A percentile compares a stretch with the other conserved stretches of the same genome.
Evolutionary conservation across 441 rosid genomes (phyloP).

Genomic region (Dalechampia spathulata): DNA sequence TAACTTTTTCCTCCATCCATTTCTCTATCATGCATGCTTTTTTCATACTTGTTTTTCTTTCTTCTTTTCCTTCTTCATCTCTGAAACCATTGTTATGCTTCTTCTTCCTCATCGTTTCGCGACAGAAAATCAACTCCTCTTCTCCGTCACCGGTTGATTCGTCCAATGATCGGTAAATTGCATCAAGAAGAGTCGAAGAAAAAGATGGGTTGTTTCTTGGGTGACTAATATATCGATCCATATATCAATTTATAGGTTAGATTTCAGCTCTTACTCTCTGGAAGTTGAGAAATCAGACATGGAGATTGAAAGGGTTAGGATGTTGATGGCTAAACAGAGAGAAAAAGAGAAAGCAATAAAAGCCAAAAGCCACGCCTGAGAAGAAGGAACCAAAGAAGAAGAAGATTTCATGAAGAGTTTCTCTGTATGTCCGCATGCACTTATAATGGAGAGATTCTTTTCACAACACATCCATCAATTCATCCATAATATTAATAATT

Average conservation of each 20-base stretch:
- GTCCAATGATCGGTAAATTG: constrained; percentile 83
- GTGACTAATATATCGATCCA: constrained; percentile 8
- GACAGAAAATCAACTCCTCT: constrained; percentile 22
- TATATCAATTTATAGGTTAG: too few relatives aligned
- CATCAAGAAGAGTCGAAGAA: constrained; percentile 84
- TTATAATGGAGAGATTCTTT: too few relatives aligned
- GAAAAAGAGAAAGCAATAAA: constrained; percentile 20
- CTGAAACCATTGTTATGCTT: constrained; percentile 31
- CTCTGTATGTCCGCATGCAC: too few relatives aligned
- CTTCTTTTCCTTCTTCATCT: constrained; percentile 10
- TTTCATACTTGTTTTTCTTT: constrained; percentile 4
- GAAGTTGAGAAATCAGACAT: too few relatives aligned
- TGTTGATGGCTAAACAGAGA: constrained; percentile 17
- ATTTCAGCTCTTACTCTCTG: too few relatives aligned
- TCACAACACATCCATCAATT: too few relatives aligned
- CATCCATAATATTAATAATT: too few relatives aligned
- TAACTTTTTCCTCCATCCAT: constrained; percentile 32
- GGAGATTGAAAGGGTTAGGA: too few relatives aligned
- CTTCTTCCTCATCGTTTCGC: constrained; percentile 29
- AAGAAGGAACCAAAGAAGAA: too few relatives aligned
- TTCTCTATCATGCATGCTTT: constrained; percentile 24
- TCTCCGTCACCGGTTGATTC: constrained; percentile 27
- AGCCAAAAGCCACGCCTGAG: too few relatives aligned
- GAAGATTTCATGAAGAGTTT: too few relatives aligned
- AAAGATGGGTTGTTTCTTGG: constrained; percentile 61